Base-by-base conservation (phyloP, 2,329 filamentous ascomycete species). In the Phyllosticta paracitricarpa region DNA sequence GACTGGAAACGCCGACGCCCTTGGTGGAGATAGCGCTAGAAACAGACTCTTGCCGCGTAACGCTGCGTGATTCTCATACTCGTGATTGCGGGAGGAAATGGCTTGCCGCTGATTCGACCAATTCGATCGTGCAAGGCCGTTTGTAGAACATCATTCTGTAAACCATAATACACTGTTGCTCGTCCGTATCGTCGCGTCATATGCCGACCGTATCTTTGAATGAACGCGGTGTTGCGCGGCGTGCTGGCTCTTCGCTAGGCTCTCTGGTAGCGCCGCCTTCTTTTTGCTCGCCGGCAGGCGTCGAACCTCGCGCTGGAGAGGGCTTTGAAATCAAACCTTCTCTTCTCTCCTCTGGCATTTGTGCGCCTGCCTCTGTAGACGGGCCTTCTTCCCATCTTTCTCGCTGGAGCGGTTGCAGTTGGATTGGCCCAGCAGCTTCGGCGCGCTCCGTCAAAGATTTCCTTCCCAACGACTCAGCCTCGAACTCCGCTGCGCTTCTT, bases 121-220 rank as follows among this genome's bases (percentile, higher is more conserved):
- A n/a, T n/a, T n/a, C 40, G 40, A 48, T n/a, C 12, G 3, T 48
- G n/a, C 14, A 8, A 6, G 5, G 17, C 14, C 17, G 40, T n/a
- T 48, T 17, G 40, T 48, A 48, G 14, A 48, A 48, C 40, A 48
- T 48, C 40, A 19, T 48, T 48, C 40, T n/a, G 40, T 8, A 30
- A 30, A 7, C 6, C 26, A 58, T 48, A 2, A 22, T 48, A n/a
- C 54, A 25, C 17, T 19, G 24, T 48, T 10, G 14, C 25, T 12
- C 22, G 24, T 57, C 26, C 22, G n/a, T 12, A 14, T 24, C 24
- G 22, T 57, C 12, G 19, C 24, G 28, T 73, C 68, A 74, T 66
- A 75, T 75, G 71, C 73, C 73, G 68, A 75, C 73, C 57, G 73
- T 75, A 64, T 75, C 72, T 72, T 75, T 75, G 68, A 75, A 75